These are phyloP conservation scores for Fusarium stilboides DNA, from an alignment of 2,329 filamentous ascomycete species.

Conservation along the genomic window DNA sequence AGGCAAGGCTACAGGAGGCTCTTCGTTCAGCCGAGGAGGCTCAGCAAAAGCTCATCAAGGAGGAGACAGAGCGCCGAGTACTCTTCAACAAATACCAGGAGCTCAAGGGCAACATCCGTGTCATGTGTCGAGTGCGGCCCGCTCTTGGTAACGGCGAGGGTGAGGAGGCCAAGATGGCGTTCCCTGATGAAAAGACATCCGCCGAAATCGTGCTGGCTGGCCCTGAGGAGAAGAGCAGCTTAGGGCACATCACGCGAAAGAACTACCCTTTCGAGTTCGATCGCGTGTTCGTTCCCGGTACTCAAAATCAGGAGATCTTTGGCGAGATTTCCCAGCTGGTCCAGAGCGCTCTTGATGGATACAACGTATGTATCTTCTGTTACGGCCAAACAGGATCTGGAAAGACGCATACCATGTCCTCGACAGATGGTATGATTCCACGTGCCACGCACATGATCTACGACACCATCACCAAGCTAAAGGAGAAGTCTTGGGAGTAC, in stretches of 20 bases:
- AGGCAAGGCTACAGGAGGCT: slow-evolving; percentile 84
- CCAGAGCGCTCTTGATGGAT: slow-evolving; percentile 95
- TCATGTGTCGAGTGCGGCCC: slow-evolving; percentile 96
- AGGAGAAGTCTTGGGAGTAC: slow-evolving; percentile 95
- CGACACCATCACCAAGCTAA: slow-evolving; percentile 83
- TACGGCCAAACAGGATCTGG: slow-evolving; percentile 98
- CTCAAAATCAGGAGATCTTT: slow-evolving; percentile 89
- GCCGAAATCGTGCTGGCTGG: slow-evolving; percentile 89
- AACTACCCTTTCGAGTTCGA: slow-evolving; percentile 93
- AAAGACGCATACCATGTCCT: slow-evolving; percentile 97
- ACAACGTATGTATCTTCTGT: slow-evolving; percentile 99
- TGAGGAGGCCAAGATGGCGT: slow-evolving; percentile 80
- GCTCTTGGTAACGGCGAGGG: slow-evolving; percentile 72
- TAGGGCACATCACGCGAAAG: slow-evolving; percentile 82
- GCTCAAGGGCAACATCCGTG: slow-evolving; percentile 96
- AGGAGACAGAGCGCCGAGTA: slow-evolving; percentile 91
- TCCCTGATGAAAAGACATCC: slow-evolving; percentile 86
- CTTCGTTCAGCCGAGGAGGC: slow-evolving; percentile 77
- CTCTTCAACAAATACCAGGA: slow-evolving; percentile 99
- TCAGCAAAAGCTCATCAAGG: slow-evolving; percentile 86
- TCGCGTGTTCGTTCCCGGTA: slow-evolving; percentile 85
- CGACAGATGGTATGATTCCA: slow-evolving; percentile 93
- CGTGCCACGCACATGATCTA: slow-evolving; percentile 95
- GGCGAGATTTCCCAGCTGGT: slow-evolving; percentile 97
- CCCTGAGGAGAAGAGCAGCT: slow-evolving; percentile 85